phyloP scores from a whole-genome alignment of 2,329 filamentous ascomycete genomes.

The Orbilia oligospora region DNA sequence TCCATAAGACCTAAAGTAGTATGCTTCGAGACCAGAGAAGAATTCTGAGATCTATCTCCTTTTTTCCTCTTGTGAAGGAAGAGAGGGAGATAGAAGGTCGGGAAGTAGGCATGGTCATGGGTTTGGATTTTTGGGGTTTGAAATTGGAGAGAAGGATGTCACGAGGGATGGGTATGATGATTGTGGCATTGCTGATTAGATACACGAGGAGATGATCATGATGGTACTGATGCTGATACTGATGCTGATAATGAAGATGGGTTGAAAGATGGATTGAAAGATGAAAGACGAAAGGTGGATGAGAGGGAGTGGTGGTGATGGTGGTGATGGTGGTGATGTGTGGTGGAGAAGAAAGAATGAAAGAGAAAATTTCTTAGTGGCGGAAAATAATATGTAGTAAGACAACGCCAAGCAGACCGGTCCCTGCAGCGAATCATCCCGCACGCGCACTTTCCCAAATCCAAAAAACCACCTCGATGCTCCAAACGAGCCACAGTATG shows the following conservation, averaged over 20 bases:
- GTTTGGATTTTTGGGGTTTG: slow-evolving; percentile 17
- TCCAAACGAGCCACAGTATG: slow-evolving; percentile 52
- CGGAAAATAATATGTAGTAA: background rate
- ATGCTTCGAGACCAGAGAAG: slow-evolving; percentile 60
- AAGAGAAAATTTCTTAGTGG: slow-evolving; percentile 27
- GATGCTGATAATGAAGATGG: too few relatives aligned
- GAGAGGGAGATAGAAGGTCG: slow-evolving; percentile 49
- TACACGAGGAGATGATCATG: slow-evolving; percentile 28
- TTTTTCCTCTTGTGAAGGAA: background rate
- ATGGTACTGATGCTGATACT: background rate
- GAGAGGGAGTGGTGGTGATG: background rate
- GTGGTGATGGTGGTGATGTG: background rate
- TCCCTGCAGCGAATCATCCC: slow-evolving; percentile 24
- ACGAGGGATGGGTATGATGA: slow-evolving; percentile 24
- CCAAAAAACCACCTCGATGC: background rate
- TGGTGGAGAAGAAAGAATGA: slow-evolving; percentile 10
- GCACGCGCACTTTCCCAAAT: background rate
- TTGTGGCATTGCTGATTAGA: slow-evolving; percentile 37
- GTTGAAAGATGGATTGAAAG: too few relatives aligned
- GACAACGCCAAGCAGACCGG: slow-evolving; percentile 1
- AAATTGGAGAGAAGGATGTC: slow-evolving; percentile 1
- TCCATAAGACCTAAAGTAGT: slow-evolving; percentile 61
- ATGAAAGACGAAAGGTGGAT: background rate
- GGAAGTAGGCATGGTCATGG: slow-evolving; percentile 61
- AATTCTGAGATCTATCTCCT: slow-evolving; percentile 58